phyloP scores from a whole-genome alignment of 352 stramenopile genomes.

The Hyaloperonospora arabidopsidis region DNA sequence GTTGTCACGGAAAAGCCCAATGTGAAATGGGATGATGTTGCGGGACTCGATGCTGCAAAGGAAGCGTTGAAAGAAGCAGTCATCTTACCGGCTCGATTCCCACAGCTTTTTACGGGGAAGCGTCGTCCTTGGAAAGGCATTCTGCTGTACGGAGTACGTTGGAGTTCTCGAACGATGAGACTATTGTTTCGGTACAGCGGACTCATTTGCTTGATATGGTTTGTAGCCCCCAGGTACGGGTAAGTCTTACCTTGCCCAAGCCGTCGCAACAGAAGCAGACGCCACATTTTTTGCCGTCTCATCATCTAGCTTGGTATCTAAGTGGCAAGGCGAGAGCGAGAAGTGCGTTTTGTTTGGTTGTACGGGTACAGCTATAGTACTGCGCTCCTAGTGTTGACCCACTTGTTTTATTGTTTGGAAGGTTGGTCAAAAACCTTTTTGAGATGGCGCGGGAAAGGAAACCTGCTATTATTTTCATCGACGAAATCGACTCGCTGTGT shows the following conservation, averaged over 20 bases:
- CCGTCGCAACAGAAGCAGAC: constrained; percentile 98
- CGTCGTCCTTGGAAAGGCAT: constrained; percentile 93
- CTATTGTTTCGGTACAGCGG: not conserved
- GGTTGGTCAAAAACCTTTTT: constrained; percentile 97
- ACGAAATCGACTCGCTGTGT: constrained; percentile 96
- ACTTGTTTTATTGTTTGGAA: constrained; percentile 13
- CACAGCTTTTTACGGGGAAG: constrained; percentile 94
- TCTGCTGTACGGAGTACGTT: constrained; percentile 93
- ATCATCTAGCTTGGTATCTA: constrained; percentile 96
- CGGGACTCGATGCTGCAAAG: constrained; percentile 94
- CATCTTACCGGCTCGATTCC: constrained; percentile 93
- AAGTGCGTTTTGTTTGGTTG: constrained; percentile 36
- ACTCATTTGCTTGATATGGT: constrained; percentile 4
- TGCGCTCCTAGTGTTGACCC: constrained; percentile 1
- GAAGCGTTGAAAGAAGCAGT: constrained; percentile 98
- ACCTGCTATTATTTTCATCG: constrained; percentile 95
- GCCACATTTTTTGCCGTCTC: constrained; percentile 97
- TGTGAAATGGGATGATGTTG: constrained; percentile 96
- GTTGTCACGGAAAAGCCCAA: constrained; percentile 89
- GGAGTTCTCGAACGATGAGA: too few species aligned
- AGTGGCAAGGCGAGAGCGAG: constrained; percentile 97
- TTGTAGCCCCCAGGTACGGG: constrained; percentile 78
- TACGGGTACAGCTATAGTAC: not conserved
- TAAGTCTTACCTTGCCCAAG: constrained; percentile 96
- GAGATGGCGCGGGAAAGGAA: constrained; percentile 94